These are phyloP conservation scores for Cantharellus anzutake DNA, from an alignment of 768 basidiomycete genomes.

Conservation along the genomic window DNA sequence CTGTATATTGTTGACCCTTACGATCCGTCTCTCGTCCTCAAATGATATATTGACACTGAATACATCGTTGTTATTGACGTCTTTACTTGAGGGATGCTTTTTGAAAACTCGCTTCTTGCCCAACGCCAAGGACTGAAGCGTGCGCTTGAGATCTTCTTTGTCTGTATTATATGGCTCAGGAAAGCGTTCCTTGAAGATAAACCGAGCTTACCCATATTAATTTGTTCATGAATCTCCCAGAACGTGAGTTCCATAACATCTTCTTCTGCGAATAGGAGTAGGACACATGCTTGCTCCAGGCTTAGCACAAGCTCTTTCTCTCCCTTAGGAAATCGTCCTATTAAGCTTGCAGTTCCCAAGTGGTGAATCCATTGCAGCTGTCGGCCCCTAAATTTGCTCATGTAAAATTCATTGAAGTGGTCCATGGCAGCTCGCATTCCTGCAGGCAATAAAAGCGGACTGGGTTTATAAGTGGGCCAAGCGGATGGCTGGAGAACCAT, in stretches of 20 bases:
- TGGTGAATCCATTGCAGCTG: conserved; percentile 74
- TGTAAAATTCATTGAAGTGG: conserved; percentile 52
- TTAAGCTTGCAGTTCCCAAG: conserved; percentile 65
- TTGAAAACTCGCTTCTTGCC: conserved; percentile 75
- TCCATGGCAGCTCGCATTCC: conserved; percentile 59
- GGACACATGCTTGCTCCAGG: conserved; percentile 73
- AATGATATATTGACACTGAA: conserved; percentile 77
- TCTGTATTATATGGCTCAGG: conserved; percentile 23
- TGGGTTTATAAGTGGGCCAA: conserved; percentile 38
- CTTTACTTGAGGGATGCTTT: conserved; percentile 61
- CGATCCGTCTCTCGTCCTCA: conserved; percentile 51
- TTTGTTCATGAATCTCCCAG: conserved; percentile 44
- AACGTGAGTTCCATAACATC: conserved; percentile 33
- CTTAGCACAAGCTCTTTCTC: conserved; percentile 80
- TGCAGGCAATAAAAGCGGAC: conserved; percentile 24
- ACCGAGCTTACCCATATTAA: conserved; percentile 45
- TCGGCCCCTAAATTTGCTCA: conserved; percentile 52
- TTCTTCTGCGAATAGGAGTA: conserved; percentile 66
- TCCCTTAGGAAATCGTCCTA: conserved; percentile 42
- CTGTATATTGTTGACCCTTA: conserved; percentile 94
- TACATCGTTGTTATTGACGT: conserved; percentile 53
- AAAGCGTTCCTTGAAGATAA: neutral
- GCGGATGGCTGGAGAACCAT: conserved; percentile 77
- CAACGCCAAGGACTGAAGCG: conserved; percentile 81
- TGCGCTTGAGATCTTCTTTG: conserved; percentile 52